Percentiles rank a stretch among this genome's conserved stretches.
Evolutionary conservation across 805 yeast species (phyloP).

Genomic region (Saccharomycopsis capsularis): DNA sequence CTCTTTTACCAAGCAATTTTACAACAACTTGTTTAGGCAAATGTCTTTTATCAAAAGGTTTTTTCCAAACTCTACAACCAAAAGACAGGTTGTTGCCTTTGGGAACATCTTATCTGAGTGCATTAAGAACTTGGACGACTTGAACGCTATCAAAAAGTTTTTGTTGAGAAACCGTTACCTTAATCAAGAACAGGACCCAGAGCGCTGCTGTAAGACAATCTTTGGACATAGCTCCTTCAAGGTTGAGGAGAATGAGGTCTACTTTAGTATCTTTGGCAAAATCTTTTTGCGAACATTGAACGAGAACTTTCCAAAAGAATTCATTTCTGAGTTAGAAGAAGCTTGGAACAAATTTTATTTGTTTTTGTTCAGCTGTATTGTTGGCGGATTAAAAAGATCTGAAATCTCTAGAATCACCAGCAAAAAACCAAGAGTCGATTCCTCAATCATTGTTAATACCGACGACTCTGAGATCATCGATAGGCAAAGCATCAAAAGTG

Average conservation of each 20-base stretch:
- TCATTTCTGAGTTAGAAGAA: slow-evolving; percentile 12
- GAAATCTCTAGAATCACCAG: neutral
- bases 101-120: slow-evolving; percentile 16
- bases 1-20: slow-evolving; percentile 20
- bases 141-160: slow-evolving; percentile 2
- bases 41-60: slow-evolving; percentile 11
- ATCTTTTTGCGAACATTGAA: slow-evolving; percentile 20
- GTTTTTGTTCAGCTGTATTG: slow-evolving; percentile 20
- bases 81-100: slow-evolving; percentile 9
- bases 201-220: slow-evolving; percentile 12
- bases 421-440: neutral
- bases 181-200: slow-evolving; percentile 4
- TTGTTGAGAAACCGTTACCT: slow-evolving; percentile 6
- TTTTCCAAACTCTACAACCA: slow-evolving; percentile 12
- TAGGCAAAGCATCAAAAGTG: neutral
- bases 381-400: slow-evolving; percentile 16
- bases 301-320: slow-evolving; percentile 19
- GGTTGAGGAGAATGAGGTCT: slow-evolving; percentile 14
- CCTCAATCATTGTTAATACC: neutral
- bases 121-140: slow-evolving; percentile 1
- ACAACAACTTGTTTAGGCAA: slow-evolving; percentile 17
- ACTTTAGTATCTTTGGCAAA: slow-evolving; percentile 19
- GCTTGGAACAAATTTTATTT: slow-evolving; percentile 19
- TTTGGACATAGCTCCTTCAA: slow-evolving; percentile 10
- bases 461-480: neutral